Evolutionary conservation across 495 filamentous ascomycete species (phyloP).

Genomic region (Annulohypoxylon maeteangense): DNA sequence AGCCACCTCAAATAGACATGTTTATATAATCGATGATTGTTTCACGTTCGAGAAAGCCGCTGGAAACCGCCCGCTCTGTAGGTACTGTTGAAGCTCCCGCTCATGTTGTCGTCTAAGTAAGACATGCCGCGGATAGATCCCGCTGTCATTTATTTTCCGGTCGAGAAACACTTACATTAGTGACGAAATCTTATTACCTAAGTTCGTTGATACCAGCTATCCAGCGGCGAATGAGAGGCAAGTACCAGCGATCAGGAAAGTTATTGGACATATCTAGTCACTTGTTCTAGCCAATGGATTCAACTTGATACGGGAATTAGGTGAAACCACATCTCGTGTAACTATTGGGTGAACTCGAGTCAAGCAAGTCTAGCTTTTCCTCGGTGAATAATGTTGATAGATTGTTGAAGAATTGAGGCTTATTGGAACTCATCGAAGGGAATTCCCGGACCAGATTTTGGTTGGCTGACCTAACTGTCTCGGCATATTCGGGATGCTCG

Average conservation of each 20-base stretch:
- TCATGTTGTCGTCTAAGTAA: neutral
- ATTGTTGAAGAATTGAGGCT: conserved; percentile 14
- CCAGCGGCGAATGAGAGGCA: neutral
- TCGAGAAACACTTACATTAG: neutral
- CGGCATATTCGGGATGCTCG: neutral
- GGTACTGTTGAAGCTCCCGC: neutral
- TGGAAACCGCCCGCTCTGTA: neutral
- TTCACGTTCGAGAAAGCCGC: conserved; percentile 7
- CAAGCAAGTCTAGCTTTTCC: neutral
- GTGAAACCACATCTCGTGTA: neutral
- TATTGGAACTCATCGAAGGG: neutral
- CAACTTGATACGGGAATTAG: neutral
- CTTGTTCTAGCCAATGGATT: neutral
- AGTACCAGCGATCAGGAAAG: neutral
- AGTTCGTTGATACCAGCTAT: neutral
- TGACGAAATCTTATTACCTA: too few relatives aligned
- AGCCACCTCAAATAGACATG: neutral
- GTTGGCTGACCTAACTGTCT: neutral
- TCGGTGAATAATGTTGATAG: neutral
- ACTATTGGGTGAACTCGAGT: neutral
- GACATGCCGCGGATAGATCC: neutral
- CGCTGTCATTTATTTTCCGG: neutral
- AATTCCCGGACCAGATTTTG: neutral
- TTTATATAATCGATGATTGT: neutral
- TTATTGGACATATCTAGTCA: neutral